phyloP scores from a whole-genome alignment of 306 rosid species.

The Comarum palustre region DNA sequence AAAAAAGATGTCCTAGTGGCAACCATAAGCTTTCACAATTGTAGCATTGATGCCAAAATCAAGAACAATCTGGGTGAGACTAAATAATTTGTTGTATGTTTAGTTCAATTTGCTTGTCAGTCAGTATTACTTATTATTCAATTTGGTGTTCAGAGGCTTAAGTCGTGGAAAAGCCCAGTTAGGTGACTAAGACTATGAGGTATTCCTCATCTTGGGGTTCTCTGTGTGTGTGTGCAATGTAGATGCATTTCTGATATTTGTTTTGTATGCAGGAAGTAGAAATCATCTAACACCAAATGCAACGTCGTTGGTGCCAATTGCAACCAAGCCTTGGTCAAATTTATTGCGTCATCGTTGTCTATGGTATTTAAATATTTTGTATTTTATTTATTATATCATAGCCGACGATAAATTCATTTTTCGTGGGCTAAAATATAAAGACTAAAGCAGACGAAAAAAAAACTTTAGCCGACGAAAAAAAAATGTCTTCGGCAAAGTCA shows the following conservation, averaged over 20 bases:
- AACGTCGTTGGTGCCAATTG: constrained; percentile 86
- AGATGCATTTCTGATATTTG: constrained; percentile 20
- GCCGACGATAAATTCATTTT: too few species aligned
- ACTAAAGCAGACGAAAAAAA: too few species aligned
- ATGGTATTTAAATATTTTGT: too few species aligned
- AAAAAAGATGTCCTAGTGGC: constrained; percentile 71
- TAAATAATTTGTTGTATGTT: neutral
- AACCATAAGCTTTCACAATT: constrained; percentile 69
- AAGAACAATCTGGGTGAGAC: constrained; percentile 56
- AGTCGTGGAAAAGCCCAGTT: constrained; percentile 56
- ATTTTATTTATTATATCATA: too few species aligned
- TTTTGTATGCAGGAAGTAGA: too few species aligned
- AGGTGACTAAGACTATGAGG: too few species aligned
- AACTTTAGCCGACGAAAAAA: too few species aligned
- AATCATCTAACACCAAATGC: constrained; percentile 71
- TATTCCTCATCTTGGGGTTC: too few species aligned
- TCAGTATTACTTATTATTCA: neutral
- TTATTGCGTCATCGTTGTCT: too few species aligned
- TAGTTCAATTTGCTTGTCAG: neutral
- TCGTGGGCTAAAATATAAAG: too few species aligned
- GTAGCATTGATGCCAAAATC: constrained; percentile 82
- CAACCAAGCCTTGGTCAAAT: constrained; percentile 90
- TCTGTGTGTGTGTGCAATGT: too few species aligned
- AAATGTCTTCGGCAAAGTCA: too few species aligned
- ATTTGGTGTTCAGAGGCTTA: constrained; percentile 48